Percentiles rank a stretch among this genome's conserved stretches.
These are phyloP conservation scores for Termitomyces sp. DNA, from an alignment of 1,284 basidiomycete species.

Conservation along the genomic window DNA sequence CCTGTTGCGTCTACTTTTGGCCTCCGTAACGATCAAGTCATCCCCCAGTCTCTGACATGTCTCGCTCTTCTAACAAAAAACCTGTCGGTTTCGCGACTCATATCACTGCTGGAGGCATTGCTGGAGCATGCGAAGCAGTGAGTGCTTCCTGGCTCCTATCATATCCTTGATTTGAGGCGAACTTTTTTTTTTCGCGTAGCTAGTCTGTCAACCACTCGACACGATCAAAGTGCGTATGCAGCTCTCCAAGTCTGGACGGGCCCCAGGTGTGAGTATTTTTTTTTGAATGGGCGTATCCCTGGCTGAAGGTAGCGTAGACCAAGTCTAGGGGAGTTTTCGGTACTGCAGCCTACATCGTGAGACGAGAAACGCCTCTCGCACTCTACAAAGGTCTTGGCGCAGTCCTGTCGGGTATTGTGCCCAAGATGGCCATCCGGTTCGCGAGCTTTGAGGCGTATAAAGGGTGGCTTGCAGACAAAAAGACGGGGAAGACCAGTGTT, in stretches of 20 bases:
- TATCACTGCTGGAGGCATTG: slow-evolving; percentile 87
- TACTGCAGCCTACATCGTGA: slow-evolving; percentile 86
- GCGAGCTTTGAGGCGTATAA: slow-evolving; percentile 98
- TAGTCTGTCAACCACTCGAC: slow-evolving; percentile 83
- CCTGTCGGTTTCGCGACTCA: slow-evolving; percentile 84
- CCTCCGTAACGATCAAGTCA: slow-evolving; percentile 1
- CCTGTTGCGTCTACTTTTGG: slow-evolving; percentile 7
- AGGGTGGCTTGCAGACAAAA: slow-evolving; percentile 68
- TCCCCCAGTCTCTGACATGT: slow-evolving; percentile 36
- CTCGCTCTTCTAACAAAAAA: slow-evolving; percentile 57
- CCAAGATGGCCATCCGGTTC: slow-evolving; percentile 99
- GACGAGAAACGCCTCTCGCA: slow-evolving; percentile 90
- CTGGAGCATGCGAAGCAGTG: slow-evolving; percentile 88
- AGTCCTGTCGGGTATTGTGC: slow-evolving; percentile 96
- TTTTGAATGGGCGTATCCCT: not conserved
- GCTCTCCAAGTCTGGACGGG: slow-evolving; percentile 75
- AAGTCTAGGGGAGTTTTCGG: slow-evolving; percentile 93
- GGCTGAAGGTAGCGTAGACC: slow-evolving; percentile 46
- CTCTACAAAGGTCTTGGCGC: slow-evolving; percentile 98
- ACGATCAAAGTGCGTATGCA: slow-evolving; percentile 99
- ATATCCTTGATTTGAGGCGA: not conserved
- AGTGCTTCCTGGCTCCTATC: slow-evolving; percentile 27
- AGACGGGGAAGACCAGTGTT: slow-evolving; percentile 73
- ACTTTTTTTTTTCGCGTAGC: slow-evolving; percentile 30
- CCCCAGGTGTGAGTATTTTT: slow-evolving; percentile 67